Evolutionary conservation across 257 asterid species (phyloP).

Genomic region (Jasminum sambac): DNA sequence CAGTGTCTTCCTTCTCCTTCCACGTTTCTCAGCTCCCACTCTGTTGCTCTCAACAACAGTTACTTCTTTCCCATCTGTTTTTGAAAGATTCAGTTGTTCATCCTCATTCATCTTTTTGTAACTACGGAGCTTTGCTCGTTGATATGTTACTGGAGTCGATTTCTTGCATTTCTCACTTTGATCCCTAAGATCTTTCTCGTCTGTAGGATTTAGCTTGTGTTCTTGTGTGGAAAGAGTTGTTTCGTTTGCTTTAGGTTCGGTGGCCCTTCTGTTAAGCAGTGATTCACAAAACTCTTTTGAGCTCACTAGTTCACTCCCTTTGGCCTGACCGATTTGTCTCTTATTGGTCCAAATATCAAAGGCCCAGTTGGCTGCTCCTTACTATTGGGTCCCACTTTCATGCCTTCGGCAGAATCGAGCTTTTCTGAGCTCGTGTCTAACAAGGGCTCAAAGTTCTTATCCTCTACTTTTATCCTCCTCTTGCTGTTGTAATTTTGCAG

Average conservation of each 20-base stretch:
- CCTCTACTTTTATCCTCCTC: constrained; percentile 19
- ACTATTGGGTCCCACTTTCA: not conserved
- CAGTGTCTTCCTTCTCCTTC: constrained; percentile 18
- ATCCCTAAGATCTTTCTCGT: constrained; percentile 7
- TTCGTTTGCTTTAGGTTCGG: constrained; percentile 3
- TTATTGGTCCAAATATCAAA: not conserved
- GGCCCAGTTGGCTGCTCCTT: not conserved
- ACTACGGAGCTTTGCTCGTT: constrained; percentile 6
- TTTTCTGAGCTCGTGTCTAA: not conserved
- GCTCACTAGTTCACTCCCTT: constrained; percentile 8
- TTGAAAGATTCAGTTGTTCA: constrained; percentile 6
- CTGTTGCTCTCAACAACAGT: constrained; percentile 1
- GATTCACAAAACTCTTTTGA: constrained; percentile 20
- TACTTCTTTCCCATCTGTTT: constrained; percentile 17
- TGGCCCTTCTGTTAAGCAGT: constrained; percentile 1
- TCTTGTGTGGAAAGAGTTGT: not conserved
- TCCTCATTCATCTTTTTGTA: not conserved
- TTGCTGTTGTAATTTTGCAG: constrained; percentile 13
- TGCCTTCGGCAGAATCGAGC: not conserved
- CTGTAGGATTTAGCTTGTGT: not conserved
- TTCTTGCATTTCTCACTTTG: constrained; percentile 16
- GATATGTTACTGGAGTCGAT: constrained; percentile 6
- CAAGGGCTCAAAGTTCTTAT: not conserved
- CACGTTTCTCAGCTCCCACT: too few relatives aligned
- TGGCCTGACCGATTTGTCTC: not conserved